These are phyloP conservation scores for Botryosphaeria dothidea DNA, from an alignment of 2,329 filamentous ascomycete genomes.

Conservation along the genomic window DNA sequence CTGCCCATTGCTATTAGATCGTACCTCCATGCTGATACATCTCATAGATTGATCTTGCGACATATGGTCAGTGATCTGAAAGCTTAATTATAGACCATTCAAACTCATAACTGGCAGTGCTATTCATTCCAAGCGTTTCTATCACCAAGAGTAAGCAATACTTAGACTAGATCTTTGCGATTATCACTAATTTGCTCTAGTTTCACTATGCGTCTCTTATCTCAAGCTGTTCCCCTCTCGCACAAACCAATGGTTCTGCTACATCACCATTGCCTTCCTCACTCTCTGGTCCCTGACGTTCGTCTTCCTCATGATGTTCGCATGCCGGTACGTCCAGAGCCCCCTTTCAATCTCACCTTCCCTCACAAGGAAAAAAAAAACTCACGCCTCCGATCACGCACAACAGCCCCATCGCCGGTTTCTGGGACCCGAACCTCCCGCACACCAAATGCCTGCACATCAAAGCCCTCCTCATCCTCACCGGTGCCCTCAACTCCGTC, in stretches of 20 bases:
- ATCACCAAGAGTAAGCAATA: conserved; percentile 28
- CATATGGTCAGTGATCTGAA: neutral
- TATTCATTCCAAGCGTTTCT: conserved; percentile 28
- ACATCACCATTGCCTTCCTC: conserved; percentile 28
- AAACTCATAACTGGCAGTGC: conserved; percentile 21
- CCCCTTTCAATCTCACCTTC: neutral
- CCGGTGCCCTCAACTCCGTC: conserved; percentile 32
- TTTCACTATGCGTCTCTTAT: conserved; percentile 7
- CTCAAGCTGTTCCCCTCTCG: conserved; percentile 31
- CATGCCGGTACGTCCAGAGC: conserved; percentile 36
- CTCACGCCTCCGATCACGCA: too few relatives aligned
- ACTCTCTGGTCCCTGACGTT: conserved; percentile 24
- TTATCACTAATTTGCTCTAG: conserved; percentile 17
- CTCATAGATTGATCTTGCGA: conserved; percentile 15
- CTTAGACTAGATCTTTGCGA: conserved; percentile 22
- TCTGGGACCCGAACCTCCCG: neutral
- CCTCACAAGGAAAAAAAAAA: neutral
- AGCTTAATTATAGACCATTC: neutral
- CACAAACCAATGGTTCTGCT: conserved; percentile 32
- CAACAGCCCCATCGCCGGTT: conserved; percentile 9
- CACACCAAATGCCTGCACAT: conserved; percentile 30
- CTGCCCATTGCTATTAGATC: conserved; percentile 18
- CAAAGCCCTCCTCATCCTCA: conserved; percentile 26
- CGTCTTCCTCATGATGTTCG: conserved; percentile 31
- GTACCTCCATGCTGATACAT: conserved; percentile 24